Percentiles rank a stretch among this genome's conserved stretches.
Conservation (phyloP, 2,329 filamentous ascomycete species). For the Ophiostoma tasmaniense region DNA sequence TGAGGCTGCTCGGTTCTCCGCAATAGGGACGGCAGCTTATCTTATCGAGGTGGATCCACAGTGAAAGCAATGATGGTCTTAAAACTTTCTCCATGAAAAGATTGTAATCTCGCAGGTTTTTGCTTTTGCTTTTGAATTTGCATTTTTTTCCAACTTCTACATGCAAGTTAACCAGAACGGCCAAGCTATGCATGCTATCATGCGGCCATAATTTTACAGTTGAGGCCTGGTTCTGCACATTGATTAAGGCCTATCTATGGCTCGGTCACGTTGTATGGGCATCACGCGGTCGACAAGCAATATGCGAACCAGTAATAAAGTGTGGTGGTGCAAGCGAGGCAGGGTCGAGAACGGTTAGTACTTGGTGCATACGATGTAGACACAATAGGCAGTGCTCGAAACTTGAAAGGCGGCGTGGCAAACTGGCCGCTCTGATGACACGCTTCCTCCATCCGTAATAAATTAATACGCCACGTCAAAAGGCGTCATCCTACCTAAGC, state of each 20-base stretch:
- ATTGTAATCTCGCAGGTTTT: neutral
- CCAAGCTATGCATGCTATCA: neutral
- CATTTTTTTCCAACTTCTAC: too few species aligned
- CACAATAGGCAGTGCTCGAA: too few species aligned
- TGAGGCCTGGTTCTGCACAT: neutral
- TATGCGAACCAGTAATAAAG: neutral
- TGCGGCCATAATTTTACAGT: neutral
- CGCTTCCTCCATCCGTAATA: neutral
- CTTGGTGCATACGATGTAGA: neutral
- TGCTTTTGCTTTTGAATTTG: neutral
- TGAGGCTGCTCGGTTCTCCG: neutral
- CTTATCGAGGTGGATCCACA: neutral
- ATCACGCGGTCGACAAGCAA: neutral
- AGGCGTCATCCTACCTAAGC: neutral
- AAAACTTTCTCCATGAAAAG: too few species aligned
- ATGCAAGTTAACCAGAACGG: neutral
- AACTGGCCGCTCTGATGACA: neutral
- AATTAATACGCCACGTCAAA: neutral
- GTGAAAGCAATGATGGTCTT: neutral
- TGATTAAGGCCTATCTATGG: neutral
- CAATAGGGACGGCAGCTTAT: conserved; percentile 1
- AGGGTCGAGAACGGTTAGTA: neutral
- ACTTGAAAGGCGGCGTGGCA: neutral
- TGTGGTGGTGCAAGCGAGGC: neutral
- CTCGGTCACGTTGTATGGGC: neutral